phyloP scores from a whole-genome alignment of 257 asterid species.

The Solanum dulcamara region DNA sequence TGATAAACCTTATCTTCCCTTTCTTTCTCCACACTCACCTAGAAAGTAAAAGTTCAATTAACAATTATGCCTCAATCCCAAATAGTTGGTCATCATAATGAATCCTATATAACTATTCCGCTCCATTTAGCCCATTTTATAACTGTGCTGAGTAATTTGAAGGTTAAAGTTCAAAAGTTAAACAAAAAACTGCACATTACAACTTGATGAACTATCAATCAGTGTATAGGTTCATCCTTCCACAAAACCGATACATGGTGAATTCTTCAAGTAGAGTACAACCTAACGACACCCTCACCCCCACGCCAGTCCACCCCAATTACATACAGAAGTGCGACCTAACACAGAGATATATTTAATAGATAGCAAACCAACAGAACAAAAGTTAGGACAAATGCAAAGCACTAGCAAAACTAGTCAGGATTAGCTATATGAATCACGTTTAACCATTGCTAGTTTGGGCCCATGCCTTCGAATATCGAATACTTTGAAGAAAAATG shows the following conservation, averaged over 20 bases:
- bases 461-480: background rate
- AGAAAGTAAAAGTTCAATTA: background rate
- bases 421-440: background rate
- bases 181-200: background rate
- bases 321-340: background rate
- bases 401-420: background rate
- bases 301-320: background rate
- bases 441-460: background rate
- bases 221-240: background rate
- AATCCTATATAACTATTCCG: background rate
- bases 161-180: background rate
- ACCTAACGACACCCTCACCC: background rate
- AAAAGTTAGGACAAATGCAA: background rate
- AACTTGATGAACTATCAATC: background rate
- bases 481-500: background rate
- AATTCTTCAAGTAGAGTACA: background rate
- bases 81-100: background rate
- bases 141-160: background rate
- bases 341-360: background rate
- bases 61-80: background rate
- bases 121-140: background rate
- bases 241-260: background rate
- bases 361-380: background rate
- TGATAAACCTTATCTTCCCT: constrained; percentile 63
- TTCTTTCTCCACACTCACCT: constrained; percentile 61